Percentiles rank a stretch among this genome's conserved stretches.
Evolutionary conservation across 2,329 filamentous ascomycete genomes (phyloP).

Genomic region (Diaporthe longicolla): DNA sequence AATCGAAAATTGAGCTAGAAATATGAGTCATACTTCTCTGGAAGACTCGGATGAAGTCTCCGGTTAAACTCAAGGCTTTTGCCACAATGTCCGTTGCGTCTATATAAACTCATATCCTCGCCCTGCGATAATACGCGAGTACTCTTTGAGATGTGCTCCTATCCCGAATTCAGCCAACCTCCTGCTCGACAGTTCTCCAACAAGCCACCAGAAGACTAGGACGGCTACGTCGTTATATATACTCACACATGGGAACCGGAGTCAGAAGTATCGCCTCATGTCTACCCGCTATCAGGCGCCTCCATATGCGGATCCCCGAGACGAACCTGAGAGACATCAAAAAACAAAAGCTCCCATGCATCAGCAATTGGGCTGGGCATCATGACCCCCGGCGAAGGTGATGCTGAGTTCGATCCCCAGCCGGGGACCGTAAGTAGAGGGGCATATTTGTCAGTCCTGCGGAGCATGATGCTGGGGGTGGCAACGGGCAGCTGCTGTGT

Average conservation of each 20-base stretch:
- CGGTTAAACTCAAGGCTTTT: slow-evolving; percentile 45
- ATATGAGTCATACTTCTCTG: slow-evolving; percentile 1
- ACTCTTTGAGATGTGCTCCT: slow-evolving; percentile 44
- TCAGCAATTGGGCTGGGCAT: not conserved
- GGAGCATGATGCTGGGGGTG: not conserved
- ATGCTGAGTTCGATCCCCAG: no score
- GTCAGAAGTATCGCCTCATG: slow-evolving; percentile 38
- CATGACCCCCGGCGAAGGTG: no score
- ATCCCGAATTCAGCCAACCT: not conserved
- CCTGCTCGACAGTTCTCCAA: no score
- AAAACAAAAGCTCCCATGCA: not conserved
- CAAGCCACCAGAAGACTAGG: slow-evolving; percentile 40
- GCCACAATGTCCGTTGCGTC: slow-evolving; percentile 46
- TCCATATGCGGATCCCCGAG: slow-evolving; percentile 16
- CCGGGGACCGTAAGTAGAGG: no score
- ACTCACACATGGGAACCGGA: slow-evolving; percentile 45
- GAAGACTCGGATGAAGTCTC: slow-evolving; percentile 23
- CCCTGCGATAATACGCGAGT: not conserved
- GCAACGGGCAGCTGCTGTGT: slow-evolving; percentile 26
- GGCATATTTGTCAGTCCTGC: no score
- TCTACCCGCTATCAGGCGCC: slow-evolving; percentile 32
- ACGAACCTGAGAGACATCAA: not conserved
- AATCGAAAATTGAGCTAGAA: no score
- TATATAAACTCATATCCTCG: slow-evolving; percentile 44
- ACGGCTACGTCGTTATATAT: slow-evolving; percentile 46